These are phyloP conservation scores for Grosmannia serpens DNA, from an alignment of 2,329 filamentous ascomycete species.

Conservation along the genomic window DNA sequence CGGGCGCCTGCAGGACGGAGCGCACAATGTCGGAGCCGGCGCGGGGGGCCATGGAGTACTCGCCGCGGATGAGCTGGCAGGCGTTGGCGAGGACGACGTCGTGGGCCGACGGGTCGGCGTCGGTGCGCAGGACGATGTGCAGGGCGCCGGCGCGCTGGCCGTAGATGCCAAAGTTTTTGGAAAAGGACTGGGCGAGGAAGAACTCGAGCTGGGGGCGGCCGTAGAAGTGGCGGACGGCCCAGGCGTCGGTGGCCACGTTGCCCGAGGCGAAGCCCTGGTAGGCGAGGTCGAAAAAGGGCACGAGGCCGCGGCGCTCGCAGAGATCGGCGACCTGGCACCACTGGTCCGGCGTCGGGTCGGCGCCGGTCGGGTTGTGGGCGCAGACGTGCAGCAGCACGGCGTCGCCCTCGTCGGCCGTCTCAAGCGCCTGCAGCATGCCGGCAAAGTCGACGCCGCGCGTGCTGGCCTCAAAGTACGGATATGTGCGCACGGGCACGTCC, in stretches of 20 bases:
- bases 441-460: slow-evolving; percentile 87
- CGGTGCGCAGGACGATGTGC: slow-evolving; percentile 65
- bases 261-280: slow-evolving; percentile 98
- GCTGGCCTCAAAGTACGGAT: slow-evolving; percentile 85
- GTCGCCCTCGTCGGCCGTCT: slow-evolving; percentile 59
- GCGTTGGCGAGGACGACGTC: slow-evolving; percentile 71
- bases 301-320: slow-evolving; percentile 67
- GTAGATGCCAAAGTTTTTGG: slow-evolving; percentile 96
- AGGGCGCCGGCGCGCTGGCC: slow-evolving; percentile 93
- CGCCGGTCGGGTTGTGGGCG: slow-evolving; percentile 95
- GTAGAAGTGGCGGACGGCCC: slow-evolving; percentile 84
- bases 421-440: slow-evolving; percentile 65
- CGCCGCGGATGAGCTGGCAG: slow-evolving; percentile 84
- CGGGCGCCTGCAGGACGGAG: slow-evolving; percentile 66
- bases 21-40: slow-evolving; percentile 85
- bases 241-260: slow-evolving; percentile 70
- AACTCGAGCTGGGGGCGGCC: slow-evolving; percentile 74
- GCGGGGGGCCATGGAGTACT: slow-evolving; percentile 91
- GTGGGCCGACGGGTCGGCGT: slow-evolving; percentile 48
- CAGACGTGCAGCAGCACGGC: slow-evolving; percentile 88
- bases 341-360: slow-evolving; percentile 85
- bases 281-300: slow-evolving; percentile 96
- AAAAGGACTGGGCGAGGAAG: slow-evolving; percentile 81
- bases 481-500: slow-evolving; percentile 60
- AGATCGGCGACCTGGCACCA: slow-evolving; percentile 81